Evolutionary conservation across 345 rosid genomes (phyloP).

Genomic region (Salix udensis): DNA sequence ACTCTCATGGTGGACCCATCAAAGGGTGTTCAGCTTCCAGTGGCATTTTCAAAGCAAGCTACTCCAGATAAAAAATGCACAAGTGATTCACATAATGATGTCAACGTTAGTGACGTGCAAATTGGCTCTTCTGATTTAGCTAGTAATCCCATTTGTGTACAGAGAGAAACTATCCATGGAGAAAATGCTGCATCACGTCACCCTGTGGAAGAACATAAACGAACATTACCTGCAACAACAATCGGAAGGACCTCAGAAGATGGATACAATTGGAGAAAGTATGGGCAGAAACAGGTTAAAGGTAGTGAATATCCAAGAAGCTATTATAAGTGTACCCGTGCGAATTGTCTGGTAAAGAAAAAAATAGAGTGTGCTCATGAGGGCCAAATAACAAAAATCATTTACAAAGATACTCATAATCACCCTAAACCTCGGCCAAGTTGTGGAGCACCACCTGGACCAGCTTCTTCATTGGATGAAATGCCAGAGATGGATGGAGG

Average conservation of each 20-base stretch:
- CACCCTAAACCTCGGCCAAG: slow-evolving; percentile 52
- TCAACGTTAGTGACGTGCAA: slow-evolving; percentile 22
- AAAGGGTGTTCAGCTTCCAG: slow-evolving; percentile 34
- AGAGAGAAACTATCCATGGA: slow-evolving; percentile 33
- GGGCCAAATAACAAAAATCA: slow-evolving; percentile 62
- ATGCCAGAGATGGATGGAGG: slow-evolving; percentile 35
- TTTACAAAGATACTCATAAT: slow-evolving; percentile 56
- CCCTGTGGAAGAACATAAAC: slow-evolving; percentile 34
- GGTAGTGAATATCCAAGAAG: slow-evolving; percentile 68
- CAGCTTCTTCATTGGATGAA: slow-evolving; percentile 34
- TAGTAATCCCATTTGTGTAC: slow-evolving; percentile 13
- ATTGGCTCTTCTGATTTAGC: slow-evolving; percentile 21
- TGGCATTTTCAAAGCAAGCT: slow-evolving; percentile 27
- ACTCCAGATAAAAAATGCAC: slow-evolving; percentile 14
- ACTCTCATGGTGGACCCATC: slow-evolving; percentile 18
- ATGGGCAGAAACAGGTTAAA: slow-evolving; percentile 64
- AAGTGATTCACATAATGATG: slow-evolving; percentile 20
- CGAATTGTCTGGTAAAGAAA: slow-evolving; percentile 53
- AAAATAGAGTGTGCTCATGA: slow-evolving; percentile 57
- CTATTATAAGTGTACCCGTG: slow-evolving; percentile 61
- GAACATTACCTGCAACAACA: slow-evolving; percentile 33
- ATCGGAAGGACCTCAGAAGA: slow-evolving; percentile 46
- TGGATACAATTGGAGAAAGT: slow-evolving; percentile 64
- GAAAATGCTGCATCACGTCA: slow-evolving; percentile 11
- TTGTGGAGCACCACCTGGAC: slow-evolving; percentile 34